Base-by-base conservation (phyloP, 2,329 filamentous ascomycete species). In the Beauveria pseudobassiana region DNA sequence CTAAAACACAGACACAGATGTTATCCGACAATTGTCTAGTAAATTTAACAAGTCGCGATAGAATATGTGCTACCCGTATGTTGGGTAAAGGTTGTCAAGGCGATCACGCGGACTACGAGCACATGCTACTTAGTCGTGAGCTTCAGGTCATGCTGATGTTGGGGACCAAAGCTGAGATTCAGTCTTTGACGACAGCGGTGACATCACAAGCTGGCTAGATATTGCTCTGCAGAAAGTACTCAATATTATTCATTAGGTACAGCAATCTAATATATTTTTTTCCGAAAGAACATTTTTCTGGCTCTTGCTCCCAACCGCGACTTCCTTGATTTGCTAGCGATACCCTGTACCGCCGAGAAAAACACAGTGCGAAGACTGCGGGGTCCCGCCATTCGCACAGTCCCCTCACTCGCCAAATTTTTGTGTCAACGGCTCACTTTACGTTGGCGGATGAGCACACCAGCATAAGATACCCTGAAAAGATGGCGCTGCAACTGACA, bases 121-220 rank as follows among this genome's bases (percentile, higher is more conserved):
- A 76, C 2, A 59, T 66, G 0, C 74, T 77, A 7, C 75, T 84
- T 64, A 74, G 75, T 34, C 72, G 73, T 3, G 87, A 92, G 67
- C 67, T 93, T 18, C 89, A 91, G 68, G 67, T 80, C 1, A 92
- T 93, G 89, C 73, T 93, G 22, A 81, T 89, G 75, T 75, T 93
- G 56, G 88, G 88, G 58, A 67, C 86, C 53, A 95, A 93, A 69
- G 88, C 87, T 0, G 90, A 95, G 69, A 90, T 93, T 56, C 89
- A 95, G 68, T 81, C 86, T 20, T 73, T 90, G 7, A 89, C 60
- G 76, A 82, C 3, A 74, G 74, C 9, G 82, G 83, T 0, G 75
- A 81, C 54, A 67, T 86, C 5, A 72, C 75, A 0, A 40, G 65
- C 0, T 86, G 83, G 82, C 70, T 86, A 3, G 77, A 85, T 54